A percentile compares a stretch with the other conserved stretches of the same genome.
phyloP scores from a whole-genome alignment of 495 filamentous ascomycete species.

The Antarctomyces pellizariae region DNA sequence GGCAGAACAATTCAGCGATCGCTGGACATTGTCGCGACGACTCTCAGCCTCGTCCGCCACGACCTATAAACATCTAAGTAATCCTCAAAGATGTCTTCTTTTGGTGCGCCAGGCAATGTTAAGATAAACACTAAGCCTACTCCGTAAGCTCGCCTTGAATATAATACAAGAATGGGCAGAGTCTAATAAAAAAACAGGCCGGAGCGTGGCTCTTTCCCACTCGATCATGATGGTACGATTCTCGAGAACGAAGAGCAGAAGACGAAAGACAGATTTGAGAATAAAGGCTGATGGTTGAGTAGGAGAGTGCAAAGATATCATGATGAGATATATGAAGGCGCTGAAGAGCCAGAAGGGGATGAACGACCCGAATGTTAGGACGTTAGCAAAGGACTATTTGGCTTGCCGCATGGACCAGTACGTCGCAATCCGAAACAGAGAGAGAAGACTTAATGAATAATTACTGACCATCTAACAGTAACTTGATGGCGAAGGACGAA shows the following conservation, averaged over 20 bases:
- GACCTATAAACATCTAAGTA: neutral
- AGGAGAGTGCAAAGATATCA: conserved; percentile 88
- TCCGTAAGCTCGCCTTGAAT: conserved; percentile 30
- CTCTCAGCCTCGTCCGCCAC: conserved; percentile 1
- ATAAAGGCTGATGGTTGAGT: conserved; percentile 4
- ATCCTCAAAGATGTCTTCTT: conserved; percentile 26
- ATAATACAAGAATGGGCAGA: conserved; percentile 1
- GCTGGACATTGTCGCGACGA: neutral
- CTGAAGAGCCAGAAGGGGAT: conserved; percentile 58
- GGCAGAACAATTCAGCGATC: too few species aligned
- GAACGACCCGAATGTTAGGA: conserved; percentile 67
- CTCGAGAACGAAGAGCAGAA: neutral
- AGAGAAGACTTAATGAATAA: too few species aligned
- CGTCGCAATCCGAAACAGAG: conserved; percentile 19
- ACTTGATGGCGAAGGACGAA: conserved; percentile 85
- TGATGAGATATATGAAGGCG: conserved; percentile 62
- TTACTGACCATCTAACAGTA: too few species aligned
- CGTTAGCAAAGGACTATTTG: conserved; percentile 69
- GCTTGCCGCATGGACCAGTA: conserved; percentile 87
- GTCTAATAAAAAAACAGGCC: conserved; percentile 28
- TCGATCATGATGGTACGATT: conserved; percentile 72
- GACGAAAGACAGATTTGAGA: neutral
- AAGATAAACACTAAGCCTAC: conserved; percentile 45
- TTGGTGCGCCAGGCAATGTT: conserved; percentile 57
- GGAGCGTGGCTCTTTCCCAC: conserved; percentile 85